Percentiles rank a stretch among this genome's conserved stretches.
Conservation (phyloP, 768 basidiomycete species). For the Pleurotus platypus region DNA sequence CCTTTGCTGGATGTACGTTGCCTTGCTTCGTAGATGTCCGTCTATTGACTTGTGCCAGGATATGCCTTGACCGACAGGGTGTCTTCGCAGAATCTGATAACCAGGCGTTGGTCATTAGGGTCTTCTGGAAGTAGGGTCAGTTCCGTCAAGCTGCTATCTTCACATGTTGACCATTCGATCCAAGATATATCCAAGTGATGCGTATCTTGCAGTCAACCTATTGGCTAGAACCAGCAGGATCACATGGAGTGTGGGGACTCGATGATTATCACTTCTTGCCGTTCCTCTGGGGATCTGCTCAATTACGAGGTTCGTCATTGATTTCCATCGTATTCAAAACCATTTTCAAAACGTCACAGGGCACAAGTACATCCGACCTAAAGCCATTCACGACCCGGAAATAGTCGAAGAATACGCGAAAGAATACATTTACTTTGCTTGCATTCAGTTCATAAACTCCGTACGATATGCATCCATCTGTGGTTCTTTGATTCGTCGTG, state of each 20-base stretch:
- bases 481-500: not conserved
- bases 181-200: slow-evolving; percentile 79
- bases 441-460: slow-evolving; percentile 94
- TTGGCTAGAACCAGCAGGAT: slow-evolving; percentile 98
- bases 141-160: not conserved
- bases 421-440: slow-evolving; percentile 96
- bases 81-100: slow-evolving; percentile 64
- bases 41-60: slow-evolving; percentile 38
- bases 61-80: slow-evolving; percentile 75
- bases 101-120: slow-evolving; percentile 68
- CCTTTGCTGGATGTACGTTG: slow-evolving; percentile 87
- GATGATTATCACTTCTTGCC: slow-evolving; percentile 97
- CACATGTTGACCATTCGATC: slow-evolving; percentile 35
- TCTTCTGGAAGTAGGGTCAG: slow-evolving; percentile 78
- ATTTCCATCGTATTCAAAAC: not conserved
- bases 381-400: slow-evolving; percentile 88
- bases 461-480: slow-evolving; percentile 36
- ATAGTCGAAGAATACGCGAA: slow-evolving; percentile 89
- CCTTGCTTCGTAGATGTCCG: not conserved
- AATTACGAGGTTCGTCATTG: slow-evolving; percentile 52
- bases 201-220: slow-evolving; percentile 87
- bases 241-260: slow-evolving; percentile 96
- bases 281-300: slow-evolving; percentile 84
- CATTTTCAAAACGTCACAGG: slow-evolving; percentile 34
- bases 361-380: slow-evolving; percentile 88